These are phyloP conservation scores for Dactylellina haptotyla DNA, from an alignment of 2,329 filamentous ascomycete genomes.

Conservation along the genomic window DNA sequence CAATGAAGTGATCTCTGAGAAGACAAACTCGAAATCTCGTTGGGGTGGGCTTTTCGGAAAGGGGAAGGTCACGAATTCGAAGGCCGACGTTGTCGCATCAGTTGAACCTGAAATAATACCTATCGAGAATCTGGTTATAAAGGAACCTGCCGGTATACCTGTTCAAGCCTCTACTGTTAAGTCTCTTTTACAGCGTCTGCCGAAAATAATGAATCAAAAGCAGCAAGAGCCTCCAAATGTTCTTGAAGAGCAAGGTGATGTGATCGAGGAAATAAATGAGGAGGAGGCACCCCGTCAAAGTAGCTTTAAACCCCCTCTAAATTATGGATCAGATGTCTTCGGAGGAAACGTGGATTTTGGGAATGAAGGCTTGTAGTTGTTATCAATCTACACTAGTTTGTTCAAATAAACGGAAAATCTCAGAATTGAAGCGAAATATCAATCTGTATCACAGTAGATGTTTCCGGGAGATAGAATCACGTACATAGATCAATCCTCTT, in stretches of 20 bases:
- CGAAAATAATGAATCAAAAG: constrained; percentile 1
- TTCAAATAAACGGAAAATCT: not conserved
- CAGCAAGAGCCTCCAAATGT: not conserved
- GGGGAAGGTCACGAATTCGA: not conserved
- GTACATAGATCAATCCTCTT: too few species aligned
- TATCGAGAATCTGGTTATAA: not conserved
- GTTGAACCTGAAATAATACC: constrained; percentile 20
- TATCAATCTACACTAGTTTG: not conserved
- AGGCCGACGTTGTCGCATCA: constrained; percentile 4
- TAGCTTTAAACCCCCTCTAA: not conserved
- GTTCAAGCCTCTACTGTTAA: too few species aligned
- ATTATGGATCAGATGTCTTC: constrained; percentile 13
- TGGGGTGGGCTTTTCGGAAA: constrained; percentile 15
- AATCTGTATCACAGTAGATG: not conserved
- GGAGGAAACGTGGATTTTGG: constrained; percentile 10
- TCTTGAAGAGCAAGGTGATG: not conserved
- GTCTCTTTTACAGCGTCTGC: constrained; percentile 18
- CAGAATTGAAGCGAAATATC: too few species aligned
- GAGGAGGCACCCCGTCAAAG: constrained; percentile 5
- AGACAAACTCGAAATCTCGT: not conserved
- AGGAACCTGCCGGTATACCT: not conserved
- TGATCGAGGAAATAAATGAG: not conserved
- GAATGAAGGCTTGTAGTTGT: constrained; percentile 18
- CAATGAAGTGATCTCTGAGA: constrained; percentile 10
- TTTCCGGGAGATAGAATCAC: too few species aligned